These are phyloP conservation scores for Melanogaster broomeanus DNA, from an alignment of 768 basidiomycete species.

Conservation along the genomic window DNA sequence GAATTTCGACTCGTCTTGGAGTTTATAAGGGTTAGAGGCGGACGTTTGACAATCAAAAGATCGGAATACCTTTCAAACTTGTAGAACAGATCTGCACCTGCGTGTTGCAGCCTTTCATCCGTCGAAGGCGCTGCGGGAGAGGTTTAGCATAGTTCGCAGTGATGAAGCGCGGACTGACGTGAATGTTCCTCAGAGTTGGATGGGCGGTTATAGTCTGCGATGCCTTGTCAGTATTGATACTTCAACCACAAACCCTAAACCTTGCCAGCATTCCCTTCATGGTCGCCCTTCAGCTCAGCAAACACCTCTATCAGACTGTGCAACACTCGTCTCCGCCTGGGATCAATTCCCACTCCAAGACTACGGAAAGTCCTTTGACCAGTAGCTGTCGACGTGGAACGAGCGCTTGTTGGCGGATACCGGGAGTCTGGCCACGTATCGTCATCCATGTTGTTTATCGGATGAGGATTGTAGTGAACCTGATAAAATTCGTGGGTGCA, in stretches of 20 bases:
- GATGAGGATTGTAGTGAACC: not conserved
- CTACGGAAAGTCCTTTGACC: slow-evolving; percentile 11
- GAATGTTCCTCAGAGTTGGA: slow-evolving; percentile 40
- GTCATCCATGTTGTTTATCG: slow-evolving; percentile 18
- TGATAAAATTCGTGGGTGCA: not conserved
- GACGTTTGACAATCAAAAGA: not conserved
- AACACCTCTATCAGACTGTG: slow-evolving; percentile 46
- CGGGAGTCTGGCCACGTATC: slow-evolving; percentile 21
- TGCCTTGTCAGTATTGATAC: not conserved
- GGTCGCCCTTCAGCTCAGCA: slow-evolving; percentile 42
- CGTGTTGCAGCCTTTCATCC: slow-evolving; percentile 50
- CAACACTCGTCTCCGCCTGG: slow-evolving; percentile 38
- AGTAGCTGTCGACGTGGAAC: slow-evolving; percentile 15
- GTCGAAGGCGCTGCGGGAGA: slow-evolving; percentile 33
- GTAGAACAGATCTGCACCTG: slow-evolving; percentile 45
- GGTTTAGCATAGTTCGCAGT: not conserved
- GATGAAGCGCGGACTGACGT: slow-evolving; percentile 20
- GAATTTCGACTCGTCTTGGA: slow-evolving; percentile 43
- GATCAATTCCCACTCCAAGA: not conserved
- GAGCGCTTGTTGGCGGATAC: slow-evolving; percentile 22
- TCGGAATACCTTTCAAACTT: slow-evolving; percentile 49
- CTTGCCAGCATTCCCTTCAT: slow-evolving; percentile 32
- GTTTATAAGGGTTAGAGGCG: not conserved
- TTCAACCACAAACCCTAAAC: not conserved
- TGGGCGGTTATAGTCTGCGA: slow-evolving; percentile 31